Percentiles rank a stretch among this genome's conserved stretches.
These are phyloP conservation scores for Discostella stelligeroides DNA, from an alignment of 108 stramenopile genomes.

Conservation along the genomic window DNA sequence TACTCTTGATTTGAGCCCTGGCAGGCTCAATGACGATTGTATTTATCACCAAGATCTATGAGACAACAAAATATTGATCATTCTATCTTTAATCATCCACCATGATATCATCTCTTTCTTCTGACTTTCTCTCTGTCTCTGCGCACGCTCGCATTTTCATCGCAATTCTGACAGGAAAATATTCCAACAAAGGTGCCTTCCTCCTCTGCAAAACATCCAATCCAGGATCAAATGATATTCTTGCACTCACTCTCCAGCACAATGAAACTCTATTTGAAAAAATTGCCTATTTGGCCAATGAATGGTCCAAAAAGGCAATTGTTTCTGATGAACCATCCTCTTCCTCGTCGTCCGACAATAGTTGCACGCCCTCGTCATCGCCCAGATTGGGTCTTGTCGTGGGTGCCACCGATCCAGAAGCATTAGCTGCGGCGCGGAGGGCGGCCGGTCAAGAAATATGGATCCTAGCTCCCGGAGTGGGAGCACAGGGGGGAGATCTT, in stretches of 20 bases:
- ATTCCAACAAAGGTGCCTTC: conserved; percentile 88
- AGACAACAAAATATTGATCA: conserved; percentile 22
- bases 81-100: conserved; percentile 5
- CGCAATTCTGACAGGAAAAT: too few species aligned
- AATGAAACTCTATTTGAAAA: conserved; percentile 80
- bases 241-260: conserved; percentile 66
- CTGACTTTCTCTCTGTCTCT: not conserved
- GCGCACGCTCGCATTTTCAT: not conserved
- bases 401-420: conserved; percentile 93
- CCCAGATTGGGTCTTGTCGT: conserved; percentile 93
- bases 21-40: conserved; percentile 44
- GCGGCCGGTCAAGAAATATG: conserved; percentile 83
- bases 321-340: conserved; percentile 43
- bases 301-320: conserved; percentile 61
- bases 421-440: conserved; percentile 75
- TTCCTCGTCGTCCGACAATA: conserved; percentile 7
- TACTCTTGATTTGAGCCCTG: conserved; percentile 50
- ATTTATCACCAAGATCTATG: conserved; percentile 55
- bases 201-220: conserved; percentile 99
- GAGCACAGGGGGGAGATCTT: conserved; percentile 96
- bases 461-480: conserved; percentile 98
- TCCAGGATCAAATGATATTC: conserved; percentile 90
- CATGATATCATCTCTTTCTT: conserved; percentile 1
- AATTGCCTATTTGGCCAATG: conserved; percentile 75
- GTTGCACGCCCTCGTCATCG: conserved; percentile 16